A percentile compares a stretch with the other conserved stretches of the same genome.
Evolutionary conservation across 1,284 basidiomycete genomes (phyloP).

Genomic region (Microbotryomycetes sp.): DNA sequence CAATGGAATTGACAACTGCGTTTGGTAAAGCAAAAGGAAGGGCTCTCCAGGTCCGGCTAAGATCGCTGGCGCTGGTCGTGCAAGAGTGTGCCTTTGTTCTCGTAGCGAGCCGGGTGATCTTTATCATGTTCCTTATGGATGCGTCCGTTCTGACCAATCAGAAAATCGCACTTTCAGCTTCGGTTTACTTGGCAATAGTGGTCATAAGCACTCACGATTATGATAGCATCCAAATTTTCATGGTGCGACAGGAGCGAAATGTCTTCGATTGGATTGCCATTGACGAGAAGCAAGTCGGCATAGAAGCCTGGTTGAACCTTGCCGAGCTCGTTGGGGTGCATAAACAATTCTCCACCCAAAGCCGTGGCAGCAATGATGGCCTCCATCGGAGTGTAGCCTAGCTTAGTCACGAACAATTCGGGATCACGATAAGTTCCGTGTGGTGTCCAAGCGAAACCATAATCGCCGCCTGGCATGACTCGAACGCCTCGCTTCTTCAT

Average conservation of each 20-base stretch:
- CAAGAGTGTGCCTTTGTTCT: slow-evolving; percentile 7
- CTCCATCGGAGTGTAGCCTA: slow-evolving; percentile 44
- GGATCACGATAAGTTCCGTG: slow-evolving; percentile 45
- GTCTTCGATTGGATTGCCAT: slow-evolving; percentile 43
- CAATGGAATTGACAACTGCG: too few species aligned
- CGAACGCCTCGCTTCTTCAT: slow-evolving; percentile 43
- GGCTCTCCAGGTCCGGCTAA: too few species aligned
- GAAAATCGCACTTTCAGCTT: not conserved
- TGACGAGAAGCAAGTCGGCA: slow-evolving; percentile 42
- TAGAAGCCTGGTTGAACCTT: slow-evolving; percentile 44
- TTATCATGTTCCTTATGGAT: slow-evolving; percentile 7
- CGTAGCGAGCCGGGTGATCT: slow-evolving; percentile 7
- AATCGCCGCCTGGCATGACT: slow-evolving; percentile 33
- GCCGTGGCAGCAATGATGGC: slow-evolving; percentile 44
- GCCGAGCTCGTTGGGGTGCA: slow-evolving; percentile 42
- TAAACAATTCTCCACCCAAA: slow-evolving; percentile 44
- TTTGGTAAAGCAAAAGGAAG: too few species aligned
- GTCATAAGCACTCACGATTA: not conserved
- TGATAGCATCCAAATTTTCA: slow-evolving; percentile 40
- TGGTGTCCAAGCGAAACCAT: slow-evolving; percentile 43
- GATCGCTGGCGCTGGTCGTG: too few species aligned
- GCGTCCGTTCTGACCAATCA: slow-evolving; percentile 9
- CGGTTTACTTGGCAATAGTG: not conserved
- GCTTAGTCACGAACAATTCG: slow-evolving; percentile 43
- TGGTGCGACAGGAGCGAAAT: slow-evolving; percentile 39